Evolutionary conservation across 2,329 filamentous ascomycete genomes (phyloP), one percentile per base, ranked within the genome.

Genomic region (Alternaria rosae): DNA sequence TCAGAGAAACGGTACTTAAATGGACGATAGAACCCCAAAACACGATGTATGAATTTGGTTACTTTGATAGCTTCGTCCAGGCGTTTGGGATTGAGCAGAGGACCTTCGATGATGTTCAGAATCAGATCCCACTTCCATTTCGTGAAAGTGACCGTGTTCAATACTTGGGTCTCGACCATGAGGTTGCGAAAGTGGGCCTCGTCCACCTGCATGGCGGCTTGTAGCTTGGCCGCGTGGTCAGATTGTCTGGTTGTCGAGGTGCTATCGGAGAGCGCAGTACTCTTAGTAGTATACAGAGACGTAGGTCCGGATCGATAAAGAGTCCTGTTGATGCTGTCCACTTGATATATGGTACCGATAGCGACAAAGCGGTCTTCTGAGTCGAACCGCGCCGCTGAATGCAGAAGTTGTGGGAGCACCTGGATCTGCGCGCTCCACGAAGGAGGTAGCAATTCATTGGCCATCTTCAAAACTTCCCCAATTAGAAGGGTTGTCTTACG

Each of bases 41-140:
- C 85, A 10, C 96, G 87, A 81, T 98, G 97, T 71, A 98, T 91
- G 74, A 98, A 99, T 76, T 98, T 98, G 3, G 94, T 97, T 1
- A 91, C 93, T 76, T 93, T 94, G 76, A 97, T 92, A 0, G 94
- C 94, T 79, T 99, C 95, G 70, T 97, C 94, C 5, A 99, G 85
- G 11, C 95, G 87, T 79, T 97, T 97, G 1, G 94, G 91, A 68
- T 93, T 97, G 23, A 93, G 91, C 21, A 99, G 81, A 1, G 96
- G 95, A 0, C 95, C 96, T 76, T 98, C 94, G 35, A 99, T 94
- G 54, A 98, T 89, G 70, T 90, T 91, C 61, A 94, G 86, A 43
- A 99, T 93, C 38, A 97, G 84, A 64, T 97, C 93, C 95, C 96
- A 99, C 76, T 97, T 94, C 95, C 95, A 99, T 78, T 99, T 99